phyloP scores from a whole-genome alignment of 768 basidiomycete genomes.

The Daedaleopsis nitida region DNA sequence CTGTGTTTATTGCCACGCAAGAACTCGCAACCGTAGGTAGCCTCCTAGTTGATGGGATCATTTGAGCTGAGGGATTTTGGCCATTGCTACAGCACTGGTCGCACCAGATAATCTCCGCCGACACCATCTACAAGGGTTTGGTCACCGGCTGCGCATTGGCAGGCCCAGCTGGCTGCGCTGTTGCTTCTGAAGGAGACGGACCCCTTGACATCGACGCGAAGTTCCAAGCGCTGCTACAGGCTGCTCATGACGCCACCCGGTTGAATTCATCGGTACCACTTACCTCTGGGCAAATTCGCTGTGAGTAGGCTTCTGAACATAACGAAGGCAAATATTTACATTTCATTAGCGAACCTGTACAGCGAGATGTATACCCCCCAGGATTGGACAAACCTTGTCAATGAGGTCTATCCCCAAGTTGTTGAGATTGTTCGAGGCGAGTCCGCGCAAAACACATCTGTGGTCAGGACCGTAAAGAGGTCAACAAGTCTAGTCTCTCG shows the following conservation, averaged over 20 bases:
- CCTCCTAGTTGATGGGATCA: neutral
- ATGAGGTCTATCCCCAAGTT: neutral
- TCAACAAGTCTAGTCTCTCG: neutral
- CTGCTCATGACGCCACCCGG: neutral
- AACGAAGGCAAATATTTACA: neutral
- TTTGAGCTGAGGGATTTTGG: neutral
- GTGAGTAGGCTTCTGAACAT: neutral
- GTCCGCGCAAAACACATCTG: neutral
- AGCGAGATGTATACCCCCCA: neutral
- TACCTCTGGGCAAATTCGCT: neutral
- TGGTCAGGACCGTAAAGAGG: neutral
- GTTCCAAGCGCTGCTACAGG: neutral
- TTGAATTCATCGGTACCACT: neutral
- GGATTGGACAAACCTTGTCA: neutral
- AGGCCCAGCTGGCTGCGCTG: slow-evolving; percentile 8
- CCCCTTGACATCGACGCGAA: slow-evolving; percentile 1
- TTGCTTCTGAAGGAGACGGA: neutral
- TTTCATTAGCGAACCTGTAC: neutral
- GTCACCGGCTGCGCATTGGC: slow-evolving; percentile 14
- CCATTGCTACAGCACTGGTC: neutral
- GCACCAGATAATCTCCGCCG: neutral
- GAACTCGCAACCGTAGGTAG: neutral
- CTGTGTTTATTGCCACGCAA: neutral
- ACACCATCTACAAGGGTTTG: slow-evolving; percentile 10
- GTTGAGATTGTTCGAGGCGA: neutral